A percentile compares a stretch with the other conserved stretches of the same genome.
These are phyloP conservation scores for Umbilicus rupestris DNA, from an alignment of 164 flowering plant species.

Conservation along the genomic window DNA sequence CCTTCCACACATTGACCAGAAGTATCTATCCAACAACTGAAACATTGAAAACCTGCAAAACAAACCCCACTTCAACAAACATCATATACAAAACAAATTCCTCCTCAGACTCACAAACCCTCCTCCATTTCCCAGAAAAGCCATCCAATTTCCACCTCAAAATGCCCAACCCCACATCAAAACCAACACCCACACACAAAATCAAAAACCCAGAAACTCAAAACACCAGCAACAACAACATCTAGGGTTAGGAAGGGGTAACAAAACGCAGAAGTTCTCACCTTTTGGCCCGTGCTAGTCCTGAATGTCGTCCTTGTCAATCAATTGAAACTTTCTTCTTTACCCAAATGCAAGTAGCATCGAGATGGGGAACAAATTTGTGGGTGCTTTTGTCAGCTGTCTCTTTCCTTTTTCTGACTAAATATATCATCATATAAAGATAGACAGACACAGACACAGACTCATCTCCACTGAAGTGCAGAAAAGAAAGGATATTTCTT, in stretches of 20 bases:
- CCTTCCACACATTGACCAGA: background rate
- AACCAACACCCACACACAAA: too few species aligned
- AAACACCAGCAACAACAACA: too few species aligned
- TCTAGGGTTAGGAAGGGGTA: background rate
- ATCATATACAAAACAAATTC: too few species aligned
- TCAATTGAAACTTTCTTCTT: conserved; percentile 8
- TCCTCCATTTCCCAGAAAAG: background rate
- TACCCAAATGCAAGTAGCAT: conserved; percentile 6
- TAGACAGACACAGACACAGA: too few species aligned
- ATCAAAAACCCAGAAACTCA: background rate
- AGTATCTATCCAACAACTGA: background rate
- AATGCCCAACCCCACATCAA: too few species aligned
- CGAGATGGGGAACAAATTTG: background rate
- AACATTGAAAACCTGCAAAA: background rate
- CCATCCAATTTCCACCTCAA: background rate
- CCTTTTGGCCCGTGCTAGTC: conserved; percentile 5
- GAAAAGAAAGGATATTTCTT: conserved; percentile 5
- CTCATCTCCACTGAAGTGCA: conserved; percentile 1
- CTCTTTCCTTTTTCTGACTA: conserved; percentile 3
- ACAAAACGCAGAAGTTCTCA: background rate
- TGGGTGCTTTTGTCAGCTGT: conserved; percentile 7
- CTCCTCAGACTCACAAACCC: background rate
- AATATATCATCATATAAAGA: background rate
- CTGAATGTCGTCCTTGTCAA: conserved; percentile 2
- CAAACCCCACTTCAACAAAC: background rate